phyloP scores from a whole-genome alignment of 2,329 filamentous ascomycete genomes.

The Claviceps citrina region DNA sequence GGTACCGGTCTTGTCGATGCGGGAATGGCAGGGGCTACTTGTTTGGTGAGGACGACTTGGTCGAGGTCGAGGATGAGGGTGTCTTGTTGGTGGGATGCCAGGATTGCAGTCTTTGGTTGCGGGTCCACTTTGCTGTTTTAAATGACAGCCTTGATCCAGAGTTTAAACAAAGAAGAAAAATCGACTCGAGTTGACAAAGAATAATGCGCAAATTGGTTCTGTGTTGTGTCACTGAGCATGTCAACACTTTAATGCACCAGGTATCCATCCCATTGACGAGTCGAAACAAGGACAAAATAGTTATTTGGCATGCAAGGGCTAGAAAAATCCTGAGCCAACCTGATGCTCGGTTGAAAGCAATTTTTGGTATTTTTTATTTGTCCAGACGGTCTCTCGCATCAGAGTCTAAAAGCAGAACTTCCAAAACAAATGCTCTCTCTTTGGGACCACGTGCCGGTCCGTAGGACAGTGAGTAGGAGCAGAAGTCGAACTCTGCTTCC shows the following conservation, averaged over 20 bases:
- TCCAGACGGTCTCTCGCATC: constrained; percentile 38
- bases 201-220: not conserved
- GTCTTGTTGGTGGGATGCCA: constrained; percentile 49
- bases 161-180: constrained; percentile 7
- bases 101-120: constrained; percentile 52
- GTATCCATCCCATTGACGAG: not conserved
- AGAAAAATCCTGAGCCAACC: not conserved
- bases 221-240: not conserved
- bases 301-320: not conserved
- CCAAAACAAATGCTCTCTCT: constrained; percentile 29
- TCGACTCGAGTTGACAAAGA: constrained; percentile 12
- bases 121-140: constrained; percentile 46
- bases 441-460: constrained; percentile 22
- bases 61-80: constrained; percentile 40
- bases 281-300: not conserved
- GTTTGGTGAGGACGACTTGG: constrained; percentile 43
- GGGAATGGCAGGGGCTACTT: constrained; percentile 46
- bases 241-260: not conserved
- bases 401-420: constrained; percentile 41
- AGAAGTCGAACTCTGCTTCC: constrained; percentile 21
- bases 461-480: constrained; percentile 23
- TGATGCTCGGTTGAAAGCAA: constrained; percentile 20
- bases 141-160: constrained; percentile 16
- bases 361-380: constrained; percentile 37
- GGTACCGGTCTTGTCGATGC: constrained; percentile 46